Percentiles rank a stretch among this genome's conserved stretches.
Evolutionary conservation across 1,139 yeast species (phyloP).

Genomic region (Nakaseomyces uthaithaninus): DNA sequence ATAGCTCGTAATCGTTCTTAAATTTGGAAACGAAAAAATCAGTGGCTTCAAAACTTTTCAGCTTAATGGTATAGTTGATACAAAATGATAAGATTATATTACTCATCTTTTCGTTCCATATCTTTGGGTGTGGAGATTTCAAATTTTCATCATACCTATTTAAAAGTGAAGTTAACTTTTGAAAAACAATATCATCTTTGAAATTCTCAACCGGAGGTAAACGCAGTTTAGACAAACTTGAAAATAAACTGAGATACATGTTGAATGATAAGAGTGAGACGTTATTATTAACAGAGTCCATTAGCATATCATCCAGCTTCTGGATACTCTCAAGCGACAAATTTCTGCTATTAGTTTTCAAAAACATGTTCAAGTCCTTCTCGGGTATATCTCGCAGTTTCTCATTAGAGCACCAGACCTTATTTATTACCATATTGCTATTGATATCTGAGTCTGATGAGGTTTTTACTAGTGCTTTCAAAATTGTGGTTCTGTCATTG

Average conservation of each 20-base stretch:
- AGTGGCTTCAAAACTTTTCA: conserved; percentile 42
- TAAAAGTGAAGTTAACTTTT: conserved; percentile 29
- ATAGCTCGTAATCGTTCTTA: conserved; percentile 33
- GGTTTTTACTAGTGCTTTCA: conserved; percentile 1
- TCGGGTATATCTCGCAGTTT: conserved; percentile 38
- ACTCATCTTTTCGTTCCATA: conserved; percentile 27
- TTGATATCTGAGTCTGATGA: conserved; percentile 1
- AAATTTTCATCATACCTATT: conserved; percentile 39
- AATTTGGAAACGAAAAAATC: conserved; percentile 29
- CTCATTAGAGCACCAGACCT: conserved; percentile 34
- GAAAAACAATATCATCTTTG: conserved; percentile 30
- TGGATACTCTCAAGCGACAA: conserved; percentile 35
- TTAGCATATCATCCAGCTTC: conserved; percentile 34
- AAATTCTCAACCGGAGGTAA: conserved; percentile 26
- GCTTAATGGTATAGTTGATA: conserved; percentile 36
- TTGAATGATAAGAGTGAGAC: conserved; percentile 31
- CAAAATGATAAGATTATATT: conserved; percentile 30
- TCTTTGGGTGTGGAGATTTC: conserved; percentile 11
- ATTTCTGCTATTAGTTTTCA: conserved; percentile 40
- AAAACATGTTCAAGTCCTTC: conserved; percentile 37
- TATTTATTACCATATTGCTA: conserved; percentile 49
- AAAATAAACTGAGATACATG: conserved; percentile 41
- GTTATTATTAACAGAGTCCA: conserved; percentile 30
- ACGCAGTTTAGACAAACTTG: conserved; percentile 26
- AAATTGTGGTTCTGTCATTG: conserved; percentile 33